Conservation (phyloP, 306 rosid genomes). For the Vigna mungo region DNA sequence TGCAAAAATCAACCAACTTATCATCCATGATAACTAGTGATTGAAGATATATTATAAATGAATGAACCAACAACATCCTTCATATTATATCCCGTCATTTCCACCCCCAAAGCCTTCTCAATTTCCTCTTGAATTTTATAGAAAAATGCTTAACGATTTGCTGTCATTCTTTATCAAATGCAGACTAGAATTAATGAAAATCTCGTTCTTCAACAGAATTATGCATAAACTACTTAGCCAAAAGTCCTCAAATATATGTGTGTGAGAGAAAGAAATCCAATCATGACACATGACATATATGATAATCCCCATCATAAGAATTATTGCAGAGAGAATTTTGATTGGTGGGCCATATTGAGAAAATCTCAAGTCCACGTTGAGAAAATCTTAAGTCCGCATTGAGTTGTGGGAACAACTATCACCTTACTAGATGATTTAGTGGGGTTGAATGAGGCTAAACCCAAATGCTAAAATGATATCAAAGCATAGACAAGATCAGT, state of each 20-base stretch:
- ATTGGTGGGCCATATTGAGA: not conserved
- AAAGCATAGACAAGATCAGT: no score
- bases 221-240: not conserved
- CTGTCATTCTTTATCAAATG: not conserved
- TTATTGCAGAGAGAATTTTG: not conserved
- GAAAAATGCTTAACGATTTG: not conserved
- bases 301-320: not conserved
- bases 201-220: not conserved
- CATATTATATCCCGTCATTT: not conserved
- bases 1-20: not conserved
- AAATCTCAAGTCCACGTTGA: no score
- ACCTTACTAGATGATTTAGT: no score
- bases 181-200: not conserved
- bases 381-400: no score
- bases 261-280: not conserved
- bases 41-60: not conserved
- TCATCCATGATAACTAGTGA: not conserved
- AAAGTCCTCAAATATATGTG: not conserved
- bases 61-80: not conserved
- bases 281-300: not conserved
- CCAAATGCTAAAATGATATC: no score
- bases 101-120: not conserved
- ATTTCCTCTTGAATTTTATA: not conserved
- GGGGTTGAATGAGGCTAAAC: no score
- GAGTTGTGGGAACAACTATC: no score